phyloP scores from a whole-genome alignment of 1,139 yeast genomes.

The Suhomyces yuchorum region DNA sequence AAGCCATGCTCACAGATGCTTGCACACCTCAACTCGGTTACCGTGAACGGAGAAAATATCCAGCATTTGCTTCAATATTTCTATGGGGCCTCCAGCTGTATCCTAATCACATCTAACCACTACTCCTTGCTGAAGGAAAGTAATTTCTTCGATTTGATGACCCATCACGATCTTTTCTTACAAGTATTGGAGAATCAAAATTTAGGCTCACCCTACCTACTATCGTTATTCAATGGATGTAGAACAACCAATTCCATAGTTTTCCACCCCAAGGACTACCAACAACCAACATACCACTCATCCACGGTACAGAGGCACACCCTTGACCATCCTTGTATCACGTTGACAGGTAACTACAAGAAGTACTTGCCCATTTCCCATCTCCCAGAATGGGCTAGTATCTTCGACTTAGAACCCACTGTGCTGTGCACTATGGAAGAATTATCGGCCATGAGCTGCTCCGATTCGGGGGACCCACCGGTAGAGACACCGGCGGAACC shows the following conservation, averaged over 20 bases:
- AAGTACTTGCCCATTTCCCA: slow-evolving; percentile 3
- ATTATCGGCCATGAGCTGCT: neutral
- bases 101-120: neutral
- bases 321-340: neutral
- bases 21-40: neutral
- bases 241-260: neutral
- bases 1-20: slow-evolving; percentile 3
- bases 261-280: neutral
- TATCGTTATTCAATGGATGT: neutral
- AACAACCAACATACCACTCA: neutral
- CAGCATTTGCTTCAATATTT: slow-evolving; percentile 4
- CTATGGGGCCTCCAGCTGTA: slow-evolving; percentile 5
- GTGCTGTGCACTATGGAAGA: neutral
- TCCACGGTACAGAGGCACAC: slow-evolving; percentile 6
- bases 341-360: slow-evolving; percentile 11
- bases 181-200: neutral
- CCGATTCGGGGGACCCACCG: neutral
- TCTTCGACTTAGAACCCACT: slow-evolving; percentile 1
- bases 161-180: neutral
- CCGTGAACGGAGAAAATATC: neutral
- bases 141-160: neutral
- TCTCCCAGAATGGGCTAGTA: slow-evolving; percentile 8
- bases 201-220: neutral
- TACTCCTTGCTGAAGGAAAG: neutral
- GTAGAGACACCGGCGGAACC: no score